These are phyloP conservation scores for Lachancea quebecensis DNA, from an alignment of 805 yeast genomes.

Conservation along the genomic window DNA sequence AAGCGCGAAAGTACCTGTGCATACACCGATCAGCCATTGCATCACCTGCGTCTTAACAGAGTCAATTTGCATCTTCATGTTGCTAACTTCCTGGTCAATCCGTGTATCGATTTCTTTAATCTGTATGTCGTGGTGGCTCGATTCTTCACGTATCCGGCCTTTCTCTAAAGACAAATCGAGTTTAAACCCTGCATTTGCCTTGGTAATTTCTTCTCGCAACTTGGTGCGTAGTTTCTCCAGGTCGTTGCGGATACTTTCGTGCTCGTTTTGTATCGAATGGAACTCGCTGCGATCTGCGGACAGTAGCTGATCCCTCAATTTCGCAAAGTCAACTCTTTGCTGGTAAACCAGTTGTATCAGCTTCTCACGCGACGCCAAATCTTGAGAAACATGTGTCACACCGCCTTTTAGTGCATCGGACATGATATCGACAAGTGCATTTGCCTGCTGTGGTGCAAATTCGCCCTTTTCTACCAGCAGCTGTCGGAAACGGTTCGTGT, in stretches of 20 bases:
- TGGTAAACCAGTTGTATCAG: conserved; percentile 83
- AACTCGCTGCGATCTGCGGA: conserved; percentile 83
- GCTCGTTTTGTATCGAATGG: conserved; percentile 74
- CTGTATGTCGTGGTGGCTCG: conserved; percentile 85
- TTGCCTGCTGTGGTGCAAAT: conserved; percentile 69
- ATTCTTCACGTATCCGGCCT: conserved; percentile 91
- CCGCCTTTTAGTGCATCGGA: conserved; percentile 75
- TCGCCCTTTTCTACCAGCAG: conserved; percentile 58
- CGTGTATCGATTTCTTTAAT: conserved; percentile 92
- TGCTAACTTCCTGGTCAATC: conserved; percentile 90
- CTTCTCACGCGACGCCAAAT: conserved; percentile 79
- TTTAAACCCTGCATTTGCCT: conserved; percentile 82
- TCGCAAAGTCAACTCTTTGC: conserved; percentile 94
- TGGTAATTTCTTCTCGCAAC: conserved; percentile 85
- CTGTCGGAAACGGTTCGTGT: conserved; percentile 68
- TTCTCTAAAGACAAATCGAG: conserved; percentile 88
- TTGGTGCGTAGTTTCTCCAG: conserved; percentile 79
- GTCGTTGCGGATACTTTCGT: conserved; percentile 76
- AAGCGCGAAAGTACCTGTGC: conserved; percentile 95
- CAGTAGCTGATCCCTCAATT: conserved; percentile 84
- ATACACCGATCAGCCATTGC: conserved; percentile 98
- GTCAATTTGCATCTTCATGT: conserved; percentile 92
- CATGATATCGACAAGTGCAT: conserved; percentile 68
- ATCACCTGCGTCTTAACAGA: conserved; percentile 92
- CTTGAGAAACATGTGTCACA: conserved; percentile 62